These are phyloP conservation scores for Akanthomyces muscarius DNA, from an alignment of 2,329 filamentous ascomycete species.

Conservation along the genomic window DNA sequence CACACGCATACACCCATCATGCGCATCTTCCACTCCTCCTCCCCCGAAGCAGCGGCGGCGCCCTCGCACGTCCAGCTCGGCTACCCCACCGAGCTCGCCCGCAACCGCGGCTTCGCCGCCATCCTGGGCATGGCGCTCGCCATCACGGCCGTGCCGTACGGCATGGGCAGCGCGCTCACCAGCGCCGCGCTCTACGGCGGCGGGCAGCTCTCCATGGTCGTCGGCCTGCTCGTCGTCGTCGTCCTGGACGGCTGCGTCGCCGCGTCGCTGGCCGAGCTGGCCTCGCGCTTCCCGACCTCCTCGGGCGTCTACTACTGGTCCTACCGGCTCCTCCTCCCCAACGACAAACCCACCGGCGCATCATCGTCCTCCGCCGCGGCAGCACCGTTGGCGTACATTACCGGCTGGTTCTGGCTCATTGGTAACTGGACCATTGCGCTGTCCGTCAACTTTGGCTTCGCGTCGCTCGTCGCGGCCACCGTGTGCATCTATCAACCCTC, in stretches of 20 bases:
- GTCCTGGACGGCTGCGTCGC: slow-evolving; percentile 15
- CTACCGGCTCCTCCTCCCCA: slow-evolving; percentile 7
- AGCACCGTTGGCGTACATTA: slow-evolving; percentile 51
- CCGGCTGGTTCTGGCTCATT: slow-evolving; percentile 67
- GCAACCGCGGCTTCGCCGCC: neutral
- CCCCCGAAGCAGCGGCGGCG: neutral
- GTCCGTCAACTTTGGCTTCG: slow-evolving; percentile 67
- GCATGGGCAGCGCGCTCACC: slow-evolving; percentile 9
- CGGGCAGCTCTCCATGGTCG: slow-evolving; percentile 11
- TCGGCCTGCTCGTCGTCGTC: slow-evolving; percentile 18
- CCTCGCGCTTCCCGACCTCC: slow-evolving; percentile 18
- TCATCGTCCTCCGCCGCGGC: neutral
- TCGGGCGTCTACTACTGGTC: slow-evolving; percentile 20
- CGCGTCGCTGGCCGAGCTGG: slow-evolving; percentile 17
- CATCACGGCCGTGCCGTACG: slow-evolving; percentile 10
- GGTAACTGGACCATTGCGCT: slow-evolving; percentile 66
- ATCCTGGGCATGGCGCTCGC: neutral
- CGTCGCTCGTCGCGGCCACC: slow-evolving; percentile 37
- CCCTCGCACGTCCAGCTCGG: neutral
- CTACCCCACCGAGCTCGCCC: neutral
- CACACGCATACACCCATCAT: neutral
- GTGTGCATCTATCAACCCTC: slow-evolving; percentile 13
- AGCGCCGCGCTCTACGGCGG: slow-evolving; percentile 8
- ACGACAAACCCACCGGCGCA: neutral
- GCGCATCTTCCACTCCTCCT: neutral